Base-by-base conservation (phyloP, 371 early-diverging fungal genomes). In the Funneliformis caledonium region DNA sequence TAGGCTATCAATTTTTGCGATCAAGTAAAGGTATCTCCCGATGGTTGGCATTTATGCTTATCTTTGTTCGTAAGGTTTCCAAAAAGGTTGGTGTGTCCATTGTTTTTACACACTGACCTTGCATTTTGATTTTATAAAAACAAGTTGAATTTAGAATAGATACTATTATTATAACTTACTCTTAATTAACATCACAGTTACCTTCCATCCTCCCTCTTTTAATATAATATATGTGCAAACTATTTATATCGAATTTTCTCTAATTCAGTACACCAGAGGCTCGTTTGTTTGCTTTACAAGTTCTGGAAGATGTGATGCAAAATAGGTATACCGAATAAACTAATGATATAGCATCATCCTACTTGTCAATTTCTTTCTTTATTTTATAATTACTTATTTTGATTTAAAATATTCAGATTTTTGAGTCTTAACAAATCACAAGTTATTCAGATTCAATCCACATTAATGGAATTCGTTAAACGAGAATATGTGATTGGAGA, bases 1-100 rank as follows among this genome's bases (percentile, higher is more conserved):
- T 89, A 97, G 94, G 98, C 97, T 2, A 95, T 89, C 61, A 91
- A 91, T 73, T 97, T 93, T 85, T 96, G 94, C 84, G 94, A 95
- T 81, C 91, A 93, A 84, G 88, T 98, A 61, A 93, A 92, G 82
- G 86, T 86, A 62, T 92, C 95, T 60, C 86, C 90, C 2, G 92
- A 95, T 72, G 97, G 96, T 59, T 97, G 97, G 96, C 92, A 93
- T 86, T 83, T 94, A 59, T 94, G 96, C 84, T 83, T 97, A 62
- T 88, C 91, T 76, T 88, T 96, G 68, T 96, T 96, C 82, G 90
- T 92, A 81, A 88, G 89, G 78, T 88, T 89, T 79, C 93, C 93
- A 47, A 90, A 90, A 84, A 91, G 94, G 94, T 37, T 37, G 37
- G 22, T 94, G 91, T 83, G 86, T 83, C 16, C 42, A 48, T 16